phyloP scores from a whole-genome alignment of 1,139 yeast genomes.

The Diutina scorzettiae region DNA sequence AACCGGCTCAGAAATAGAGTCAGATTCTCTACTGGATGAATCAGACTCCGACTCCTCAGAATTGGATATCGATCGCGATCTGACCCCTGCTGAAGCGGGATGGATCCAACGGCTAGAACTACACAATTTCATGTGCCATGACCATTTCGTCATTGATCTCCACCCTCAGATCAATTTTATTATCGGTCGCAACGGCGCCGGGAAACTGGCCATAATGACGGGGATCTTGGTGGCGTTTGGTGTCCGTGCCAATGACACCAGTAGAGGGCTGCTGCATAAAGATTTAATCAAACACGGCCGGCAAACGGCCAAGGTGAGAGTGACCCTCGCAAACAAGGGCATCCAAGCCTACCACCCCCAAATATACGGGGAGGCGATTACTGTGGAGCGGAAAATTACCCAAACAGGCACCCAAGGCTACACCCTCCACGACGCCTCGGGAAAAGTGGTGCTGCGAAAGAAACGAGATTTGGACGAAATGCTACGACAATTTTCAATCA shows the following conservation, averaged over 20 bases:
- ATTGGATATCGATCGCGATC: background rate
- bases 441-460: conserved; percentile 45
- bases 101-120: conserved; percentile 45
- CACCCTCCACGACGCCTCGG: conserved; percentile 38
- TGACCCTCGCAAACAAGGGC: conserved; percentile 54
- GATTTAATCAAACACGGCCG: conserved; percentile 73
- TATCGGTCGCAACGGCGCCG: conserved; percentile 91
- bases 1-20: background rate
- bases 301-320: conserved; percentile 45
- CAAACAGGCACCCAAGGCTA: conserved; percentile 42
- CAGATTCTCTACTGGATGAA: background rate
- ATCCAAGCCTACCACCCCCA: conserved; percentile 51
- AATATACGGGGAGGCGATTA: conserved; percentile 54
- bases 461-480: conserved; percentile 58
- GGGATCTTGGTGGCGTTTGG: conserved; percentile 89
- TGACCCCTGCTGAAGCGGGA: conserved; percentile 27
- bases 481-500: conserved; percentile 57
- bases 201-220: conserved; percentile 86
- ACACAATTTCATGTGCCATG: conserved; percentile 76
- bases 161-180: conserved; percentile 86
- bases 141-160: conserved; percentile 57
- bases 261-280: conserved; percentile 64
- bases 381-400: conserved; percentile 58
- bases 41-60: background rate
- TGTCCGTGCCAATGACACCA: conserved; percentile 87